Percentiles rank a stretch among this genome's conserved stretches.
Evolutionary conservation across 164 flowering plant species (phyloP).

Genomic region (Brasenia schreberi): DNA sequence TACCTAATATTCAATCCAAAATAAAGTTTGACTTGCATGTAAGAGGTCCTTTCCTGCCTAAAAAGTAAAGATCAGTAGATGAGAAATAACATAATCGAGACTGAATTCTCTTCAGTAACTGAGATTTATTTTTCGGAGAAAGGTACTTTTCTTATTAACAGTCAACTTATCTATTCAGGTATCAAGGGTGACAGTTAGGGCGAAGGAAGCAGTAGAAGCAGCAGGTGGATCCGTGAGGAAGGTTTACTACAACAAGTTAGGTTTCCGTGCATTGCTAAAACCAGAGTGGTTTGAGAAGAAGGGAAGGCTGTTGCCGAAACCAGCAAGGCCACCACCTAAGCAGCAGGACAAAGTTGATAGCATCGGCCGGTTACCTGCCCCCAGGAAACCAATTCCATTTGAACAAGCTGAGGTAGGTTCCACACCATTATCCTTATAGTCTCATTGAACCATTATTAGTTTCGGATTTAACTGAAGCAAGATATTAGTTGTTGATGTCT

Average conservation of each 20-base stretch:
- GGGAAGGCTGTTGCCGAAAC: constrained; percentile 75
- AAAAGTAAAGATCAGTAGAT: too few relatives aligned
- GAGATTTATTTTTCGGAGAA: too few relatives aligned
- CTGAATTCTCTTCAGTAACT: too few relatives aligned
- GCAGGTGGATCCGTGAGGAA: constrained; percentile 87
- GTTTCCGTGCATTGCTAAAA: constrained; percentile 74
- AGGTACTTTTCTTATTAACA: too few relatives aligned
- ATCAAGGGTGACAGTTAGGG: constrained; percentile 85
- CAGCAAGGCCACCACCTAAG: constrained; percentile 95
- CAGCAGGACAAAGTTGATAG: constrained; percentile 78
- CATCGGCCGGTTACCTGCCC: constrained; percentile 94
- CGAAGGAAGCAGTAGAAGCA: constrained; percentile 85
- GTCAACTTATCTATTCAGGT: constrained; percentile 31
- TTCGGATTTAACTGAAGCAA: too few relatives aligned
- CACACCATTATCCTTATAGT: constrained; percentile 31
- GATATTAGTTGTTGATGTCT: too few relatives aligned
- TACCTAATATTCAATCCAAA: too few relatives aligned
- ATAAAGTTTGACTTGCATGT: too few relatives aligned
- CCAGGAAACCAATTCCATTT: constrained; percentile 86
- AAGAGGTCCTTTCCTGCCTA: too few relatives aligned
- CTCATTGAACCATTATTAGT: too few relatives aligned
- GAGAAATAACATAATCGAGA: too few relatives aligned
- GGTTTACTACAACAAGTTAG: constrained; percentile 75
- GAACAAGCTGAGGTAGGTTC: constrained; percentile 21
- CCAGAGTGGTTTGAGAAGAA: constrained; percentile 93